Base-by-base conservation (phyloP, 768 basidiomycete species). In the Guyanaporus albipodus region DNA sequence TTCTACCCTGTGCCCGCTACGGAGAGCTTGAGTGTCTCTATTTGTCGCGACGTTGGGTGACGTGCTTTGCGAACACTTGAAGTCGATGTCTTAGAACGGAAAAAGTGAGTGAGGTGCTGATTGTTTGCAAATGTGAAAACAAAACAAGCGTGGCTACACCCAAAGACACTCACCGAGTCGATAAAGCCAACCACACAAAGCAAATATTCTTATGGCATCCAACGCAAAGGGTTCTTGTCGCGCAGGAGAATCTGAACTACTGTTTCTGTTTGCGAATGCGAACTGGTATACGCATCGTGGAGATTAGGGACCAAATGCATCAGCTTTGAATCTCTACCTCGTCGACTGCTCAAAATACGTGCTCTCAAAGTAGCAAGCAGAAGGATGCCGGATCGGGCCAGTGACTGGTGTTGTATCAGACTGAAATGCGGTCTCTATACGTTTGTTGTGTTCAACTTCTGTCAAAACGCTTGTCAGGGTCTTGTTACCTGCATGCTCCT, bases 401-500 rank as follows among this genome's bases (percentile, higher is more conserved):
- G n/a, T n/a, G n/a, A n/a, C 28, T 19, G 19, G 32, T 22, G 31
- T 29, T n/a, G 26, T 15, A 22, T 43, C 36, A 15, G 18, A 37
- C 37, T 43, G 42, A 33, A 43, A 42, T 46, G 21, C 38, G 43
- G 49, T 29, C 49, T 55, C 24, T 44, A 22, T 37, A 26, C 44
- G 31, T 49, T 54, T 57, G 26, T 54, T 28, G 18, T 33, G 33
- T 22, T 44, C 52, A 44, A 55, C 44, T 45, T 42, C 32, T 59
- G 56, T 59, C 57, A 55, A 59, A 59, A 56, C 52, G 39, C 24
- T 8, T 17, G 34, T 38, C 55, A 42, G 56, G 12, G 14, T n/a
- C 41, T 29, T 44, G 49, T 45, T 45, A 27, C 23, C 15, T n/a
- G 17, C 29, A 23, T 26, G 15, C 24, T 45, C n/a, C n/a, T n/a